Percentiles rank a stretch among this genome's conserved stretches.
Evolutionary conservation across 305 asterid genomes (phyloP).

Genomic region (Solanum aculeatissimum): DNA sequence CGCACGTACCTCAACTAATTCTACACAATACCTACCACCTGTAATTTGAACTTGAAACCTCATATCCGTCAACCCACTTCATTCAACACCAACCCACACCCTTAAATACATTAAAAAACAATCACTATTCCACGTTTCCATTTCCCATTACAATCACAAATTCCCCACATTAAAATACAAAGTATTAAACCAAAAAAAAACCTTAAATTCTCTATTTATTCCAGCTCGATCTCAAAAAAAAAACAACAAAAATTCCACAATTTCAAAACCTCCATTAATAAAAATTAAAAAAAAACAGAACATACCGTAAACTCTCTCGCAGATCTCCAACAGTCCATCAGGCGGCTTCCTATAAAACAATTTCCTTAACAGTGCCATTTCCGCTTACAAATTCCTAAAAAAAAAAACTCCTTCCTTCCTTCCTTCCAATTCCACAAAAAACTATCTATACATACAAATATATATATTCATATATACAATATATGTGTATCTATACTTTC

Average conservation of each 20-base stretch:
- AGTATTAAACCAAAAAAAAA: not conserved
- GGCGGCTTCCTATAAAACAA: slow-evolving; percentile 89
- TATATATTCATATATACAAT: not conserved
- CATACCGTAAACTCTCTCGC: slow-evolving; percentile 87
- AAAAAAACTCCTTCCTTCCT: not conserved
- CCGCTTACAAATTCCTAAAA: not conserved
- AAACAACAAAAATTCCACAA: not conserved
- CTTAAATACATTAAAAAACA: not conserved
- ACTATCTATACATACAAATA: not conserved
- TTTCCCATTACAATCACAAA: not conserved
- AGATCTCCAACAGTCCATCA: slow-evolving; percentile 90
- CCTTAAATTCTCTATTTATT: not conserved
- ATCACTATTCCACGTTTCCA: not conserved
- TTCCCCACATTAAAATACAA: not conserved
- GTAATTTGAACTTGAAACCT: not conserved
- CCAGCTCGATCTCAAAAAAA: not conserved
- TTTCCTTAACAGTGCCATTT: slow-evolving; percentile 78
- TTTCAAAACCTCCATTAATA: not conserved
- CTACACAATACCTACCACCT: too few relatives aligned
- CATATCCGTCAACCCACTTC: not conserved
- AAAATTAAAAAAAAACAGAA: not conserved
- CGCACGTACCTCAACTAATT: too few relatives aligned
- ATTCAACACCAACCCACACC: not conserved
- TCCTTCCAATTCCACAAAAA: not conserved
- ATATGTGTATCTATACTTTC: not conserved